Evolutionary conservation across 495 filamentous ascomycete species (phyloP).

Genomic region (Pyrenula massariospora): DNA sequence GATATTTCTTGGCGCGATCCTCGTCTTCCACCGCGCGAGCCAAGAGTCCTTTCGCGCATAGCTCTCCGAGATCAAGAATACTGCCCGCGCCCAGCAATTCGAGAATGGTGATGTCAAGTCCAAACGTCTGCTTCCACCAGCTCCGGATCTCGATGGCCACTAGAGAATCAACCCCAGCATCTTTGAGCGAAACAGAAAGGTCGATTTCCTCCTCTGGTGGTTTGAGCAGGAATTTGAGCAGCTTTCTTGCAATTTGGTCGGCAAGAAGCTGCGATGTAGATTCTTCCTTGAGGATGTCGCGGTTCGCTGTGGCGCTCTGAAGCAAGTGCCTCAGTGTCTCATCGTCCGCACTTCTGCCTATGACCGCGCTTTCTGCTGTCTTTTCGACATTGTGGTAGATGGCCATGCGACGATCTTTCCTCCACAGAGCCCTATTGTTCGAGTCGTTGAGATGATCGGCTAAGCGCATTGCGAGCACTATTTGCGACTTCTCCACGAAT

Average conservation of each 20-base stretch:
- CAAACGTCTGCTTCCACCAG: conserved; percentile 13
- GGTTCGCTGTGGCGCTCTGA: conserved; percentile 1
- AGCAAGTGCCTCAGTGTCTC: too few relatives aligned
- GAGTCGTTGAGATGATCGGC: conserved; percentile 17
- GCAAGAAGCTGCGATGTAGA: conserved; percentile 15
- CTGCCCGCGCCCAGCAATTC: conserved; percentile 24
- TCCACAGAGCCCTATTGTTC: conserved; percentile 8
- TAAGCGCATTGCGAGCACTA: conserved; percentile 23
- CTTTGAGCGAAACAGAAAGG: conserved; percentile 8
- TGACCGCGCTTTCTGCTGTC: too few relatives aligned
- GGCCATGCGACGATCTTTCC: conserved; percentile 2
- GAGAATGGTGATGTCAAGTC: conserved; percentile 20
- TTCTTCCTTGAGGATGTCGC: conserved; percentile 8
- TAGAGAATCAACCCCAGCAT: conserved; percentile 26
- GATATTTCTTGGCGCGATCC: neutral
- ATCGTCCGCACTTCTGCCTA: too few relatives aligned
- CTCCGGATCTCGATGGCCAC: conserved; percentile 26
- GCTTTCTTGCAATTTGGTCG: conserved; percentile 18
- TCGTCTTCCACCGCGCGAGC: neutral
- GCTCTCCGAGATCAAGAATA: conserved; percentile 14
- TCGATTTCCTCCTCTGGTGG: conserved; percentile 17
- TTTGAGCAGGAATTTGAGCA: conserved; percentile 19
- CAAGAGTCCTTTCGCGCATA: conserved; percentile 6
- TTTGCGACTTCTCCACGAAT: conserved; percentile 9
- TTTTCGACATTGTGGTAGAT: conserved; percentile 1